Conservation (phyloP, 306 rosid species). For the Cyamopsis tetragonoloba region DNA sequence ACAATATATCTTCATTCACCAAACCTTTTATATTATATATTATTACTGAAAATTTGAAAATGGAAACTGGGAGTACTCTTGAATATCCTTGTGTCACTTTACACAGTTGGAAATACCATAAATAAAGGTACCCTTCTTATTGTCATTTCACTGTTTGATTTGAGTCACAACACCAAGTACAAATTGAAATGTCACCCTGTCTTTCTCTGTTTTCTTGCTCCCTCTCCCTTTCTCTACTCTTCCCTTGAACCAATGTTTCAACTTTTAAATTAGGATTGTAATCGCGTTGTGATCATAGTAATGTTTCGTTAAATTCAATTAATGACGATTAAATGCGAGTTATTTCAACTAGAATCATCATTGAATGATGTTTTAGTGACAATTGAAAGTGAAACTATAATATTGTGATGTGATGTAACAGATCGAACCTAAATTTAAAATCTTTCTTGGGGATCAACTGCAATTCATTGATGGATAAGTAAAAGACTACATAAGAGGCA, state of each 20-base stretch:
- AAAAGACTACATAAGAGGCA: background rate
- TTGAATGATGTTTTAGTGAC: no score
- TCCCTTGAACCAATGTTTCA: background rate
- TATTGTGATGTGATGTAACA: no score
- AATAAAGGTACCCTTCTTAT: constrained; percentile 21
- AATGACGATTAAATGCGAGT: no score
- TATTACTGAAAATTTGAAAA: constrained; percentile 23
- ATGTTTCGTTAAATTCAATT: no score
- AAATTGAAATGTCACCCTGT: constrained; percentile 26
- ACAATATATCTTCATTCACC: background rate
- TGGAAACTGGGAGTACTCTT: constrained; percentile 20
- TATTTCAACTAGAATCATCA: no score
- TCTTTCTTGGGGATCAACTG: no score
- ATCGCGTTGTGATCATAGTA: no score
- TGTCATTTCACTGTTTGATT: constrained; percentile 24
- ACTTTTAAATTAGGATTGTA: no score
- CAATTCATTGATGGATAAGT: background rate
- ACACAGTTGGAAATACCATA: constrained; percentile 26
- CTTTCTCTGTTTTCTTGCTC: constrained; percentile 18
- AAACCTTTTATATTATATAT: background rate
- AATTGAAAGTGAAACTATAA: no score
- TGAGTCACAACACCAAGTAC: constrained; percentile 25
- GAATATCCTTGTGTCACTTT: constrained; percentile 23
- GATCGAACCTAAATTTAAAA: no score
- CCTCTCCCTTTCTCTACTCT: background rate